Evolutionary conservation across 2,329 filamentous ascomycete genomes (phyloP).

Genomic region (Epicoccum nigrum): DNA sequence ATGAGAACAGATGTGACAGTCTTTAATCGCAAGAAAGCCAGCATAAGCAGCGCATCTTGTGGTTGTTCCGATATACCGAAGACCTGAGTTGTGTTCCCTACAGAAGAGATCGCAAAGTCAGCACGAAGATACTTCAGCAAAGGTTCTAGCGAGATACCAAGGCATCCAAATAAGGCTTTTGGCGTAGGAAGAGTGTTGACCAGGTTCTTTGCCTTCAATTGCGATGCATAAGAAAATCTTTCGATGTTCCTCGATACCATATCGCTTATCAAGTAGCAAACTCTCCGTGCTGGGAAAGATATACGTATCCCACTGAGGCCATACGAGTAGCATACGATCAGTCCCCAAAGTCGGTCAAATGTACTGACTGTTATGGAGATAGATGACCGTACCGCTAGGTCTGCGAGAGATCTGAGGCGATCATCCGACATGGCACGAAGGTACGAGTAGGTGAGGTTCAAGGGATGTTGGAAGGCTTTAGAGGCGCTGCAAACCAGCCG

Average conservation of each 20-base stretch:
- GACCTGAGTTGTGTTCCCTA: slow-evolving; percentile 87
- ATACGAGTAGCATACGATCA: slow-evolving; percentile 87
- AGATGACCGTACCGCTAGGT: slow-evolving; percentile 91
- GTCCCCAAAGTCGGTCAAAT: slow-evolving; percentile 83
- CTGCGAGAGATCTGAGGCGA: slow-evolving; percentile 82
- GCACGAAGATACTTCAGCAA: slow-evolving; percentile 83
- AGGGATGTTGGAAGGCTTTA: slow-evolving; percentile 73
- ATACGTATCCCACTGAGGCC: slow-evolving; percentile 82
- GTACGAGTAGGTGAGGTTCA: slow-evolving; percentile 85
- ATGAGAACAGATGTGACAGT: slow-evolving; percentile 76
- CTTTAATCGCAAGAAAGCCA: slow-evolving; percentile 83
- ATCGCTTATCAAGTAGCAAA: slow-evolving; percentile 87
- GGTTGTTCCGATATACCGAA: slow-evolving; percentile 75
- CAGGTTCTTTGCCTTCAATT: slow-evolving; percentile 82
- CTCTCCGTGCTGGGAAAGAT: slow-evolving; percentile 87
- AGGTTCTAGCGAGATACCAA: slow-evolving; percentile 87
- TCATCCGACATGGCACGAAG: slow-evolving; percentile 90
- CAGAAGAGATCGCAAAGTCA: slow-evolving; percentile 84
- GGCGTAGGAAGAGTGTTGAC: slow-evolving; percentile 85
- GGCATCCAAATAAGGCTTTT: slow-evolving; percentile 85
- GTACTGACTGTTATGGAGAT: slow-evolving; percentile 95
- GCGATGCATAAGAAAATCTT: slow-evolving; percentile 81
- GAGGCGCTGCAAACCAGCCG: slow-evolving; percentile 79
- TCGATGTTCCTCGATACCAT: slow-evolving; percentile 88
- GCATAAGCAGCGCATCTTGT: slow-evolving; percentile 81